Percentiles rank a stretch among this genome's conserved stretches.
Evolutionary conservation across 2,329 filamentous ascomycete genomes (phyloP).

Genomic region (Bisporella sp.): DNA sequence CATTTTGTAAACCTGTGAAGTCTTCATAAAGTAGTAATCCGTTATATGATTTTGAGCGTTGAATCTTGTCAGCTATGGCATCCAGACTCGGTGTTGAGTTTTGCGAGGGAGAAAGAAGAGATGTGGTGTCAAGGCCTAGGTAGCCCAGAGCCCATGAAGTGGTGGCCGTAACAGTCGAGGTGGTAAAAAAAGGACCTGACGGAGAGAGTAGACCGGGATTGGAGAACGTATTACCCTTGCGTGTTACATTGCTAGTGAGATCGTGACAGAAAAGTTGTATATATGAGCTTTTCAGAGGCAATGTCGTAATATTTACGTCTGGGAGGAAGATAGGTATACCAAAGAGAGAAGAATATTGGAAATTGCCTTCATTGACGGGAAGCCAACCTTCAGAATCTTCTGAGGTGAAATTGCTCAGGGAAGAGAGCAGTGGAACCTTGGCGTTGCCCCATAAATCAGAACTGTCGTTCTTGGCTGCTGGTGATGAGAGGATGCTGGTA

Average conservation of each 20-base stretch:
- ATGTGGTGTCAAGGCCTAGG: constrained; percentile 10
- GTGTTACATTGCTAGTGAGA: constrained; percentile 6
- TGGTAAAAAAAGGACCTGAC: constrained; percentile 13
- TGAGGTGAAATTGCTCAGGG: constrained; percentile 6
- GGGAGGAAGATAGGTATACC: constrained; percentile 12
- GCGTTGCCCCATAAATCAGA: constrained; percentile 16
- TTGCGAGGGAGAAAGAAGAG: constrained; percentile 1
- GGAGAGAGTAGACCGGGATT: constrained; percentile 15
- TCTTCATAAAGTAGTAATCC: constrained; percentile 18
- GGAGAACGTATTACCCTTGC: constrained; percentile 6
- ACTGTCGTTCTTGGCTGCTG: constrained; percentile 8
- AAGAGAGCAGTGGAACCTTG: constrained; percentile 16
- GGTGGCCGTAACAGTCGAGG: constrained; percentile 7
- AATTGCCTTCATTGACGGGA: constrained; percentile 2
- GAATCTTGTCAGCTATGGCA: constrained; percentile 6
- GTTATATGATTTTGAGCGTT: constrained; percentile 4
- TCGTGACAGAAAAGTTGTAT: constrained; percentile 15
- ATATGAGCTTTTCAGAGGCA: constrained; percentile 16
- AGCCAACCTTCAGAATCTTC: constrained; percentile 14
- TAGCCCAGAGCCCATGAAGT: constrained; percentile 17
- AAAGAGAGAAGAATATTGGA: constrained; percentile 14
- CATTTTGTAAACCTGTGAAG: constrained; percentile 14
- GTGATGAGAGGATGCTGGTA: constrained; percentile 13
- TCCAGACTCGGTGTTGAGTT: constrained; percentile 12
- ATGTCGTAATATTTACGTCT: constrained; percentile 11